phyloP scores from a whole-genome alignment of 768 basidiomycete genomes.

The Pholiota microspora region DNA sequence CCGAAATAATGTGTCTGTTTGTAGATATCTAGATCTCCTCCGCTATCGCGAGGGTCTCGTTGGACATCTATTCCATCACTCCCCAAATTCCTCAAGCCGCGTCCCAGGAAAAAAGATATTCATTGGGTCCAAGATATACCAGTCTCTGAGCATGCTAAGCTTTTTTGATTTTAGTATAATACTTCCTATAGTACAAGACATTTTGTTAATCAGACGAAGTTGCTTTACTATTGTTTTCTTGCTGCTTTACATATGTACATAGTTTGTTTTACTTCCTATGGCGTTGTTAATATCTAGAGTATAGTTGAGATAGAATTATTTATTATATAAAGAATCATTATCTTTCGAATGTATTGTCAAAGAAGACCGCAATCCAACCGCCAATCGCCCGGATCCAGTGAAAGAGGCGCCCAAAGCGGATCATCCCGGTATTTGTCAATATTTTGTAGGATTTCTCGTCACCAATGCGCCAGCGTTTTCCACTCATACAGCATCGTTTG shows the following conservation, averaged over 20 bases:
- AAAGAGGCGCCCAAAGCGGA: too few relatives aligned
- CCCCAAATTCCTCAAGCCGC: neutral
- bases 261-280: too few relatives aligned
- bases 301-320: too few relatives aligned
- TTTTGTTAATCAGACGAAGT: neutral
- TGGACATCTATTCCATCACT: neutral
- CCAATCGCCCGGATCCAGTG: too few relatives aligned
- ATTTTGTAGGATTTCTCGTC: too few relatives aligned
- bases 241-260: neutral
- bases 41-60: neutral
- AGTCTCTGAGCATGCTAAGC: slow-evolving; percentile 6
- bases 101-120: neutral
- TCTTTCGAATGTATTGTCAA: too few relatives aligned
- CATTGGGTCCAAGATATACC: slow-evolving; percentile 4
- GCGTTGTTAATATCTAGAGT: too few relatives aligned
- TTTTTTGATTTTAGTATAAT: neutral
- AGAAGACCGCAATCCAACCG: too few relatives aligned
- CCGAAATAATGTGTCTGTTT: neutral
- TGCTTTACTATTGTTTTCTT: neutral
- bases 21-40: neutral
- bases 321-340: too few relatives aligned
- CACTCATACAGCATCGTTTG: too few relatives aligned
- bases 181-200: neutral
- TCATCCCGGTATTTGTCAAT: too few relatives aligned
- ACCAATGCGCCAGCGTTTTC: too few relatives aligned